Evolutionary conservation across 768 basidiomycete genomes (phyloP).

Genomic region (Royoungia palumana): DNA sequence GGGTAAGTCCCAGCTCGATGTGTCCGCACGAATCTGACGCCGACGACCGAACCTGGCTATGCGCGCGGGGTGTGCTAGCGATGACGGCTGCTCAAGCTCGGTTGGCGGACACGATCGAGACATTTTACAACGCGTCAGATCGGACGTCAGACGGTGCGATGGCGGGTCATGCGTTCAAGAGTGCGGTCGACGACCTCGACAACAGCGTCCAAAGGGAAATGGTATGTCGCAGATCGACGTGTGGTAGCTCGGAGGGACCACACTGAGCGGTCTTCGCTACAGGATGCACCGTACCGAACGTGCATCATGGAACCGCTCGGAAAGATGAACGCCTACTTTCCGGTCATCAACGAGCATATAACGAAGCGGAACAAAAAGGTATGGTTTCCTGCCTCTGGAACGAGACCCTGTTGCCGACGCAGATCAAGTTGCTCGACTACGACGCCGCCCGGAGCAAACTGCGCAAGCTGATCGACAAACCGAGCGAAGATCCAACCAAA

Average conservation of each 20-base stretch:
- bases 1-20: constrained; percentile 43
- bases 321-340: constrained; percentile 95
- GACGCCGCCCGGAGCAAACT: constrained; percentile 88
- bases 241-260: background rate
- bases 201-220: constrained; percentile 79
- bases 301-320: constrained; percentile 94
- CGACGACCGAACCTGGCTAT: no score
- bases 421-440: constrained; percentile 81
- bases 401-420: background rate
- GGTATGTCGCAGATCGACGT: constrained; percentile 44
- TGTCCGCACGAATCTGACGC: background rate
- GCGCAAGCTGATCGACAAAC: constrained; percentile 88
- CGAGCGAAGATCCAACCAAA: constrained; percentile 89
- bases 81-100: constrained; percentile 94
- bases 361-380: constrained; percentile 97
- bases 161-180: constrained; percentile 95
- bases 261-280: background rate
- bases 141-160: constrained; percentile 87
- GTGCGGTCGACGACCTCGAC: constrained; percentile 92
- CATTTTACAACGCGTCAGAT: constrained; percentile 88
- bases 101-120: constrained; percentile 89
- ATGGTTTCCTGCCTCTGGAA: background rate
- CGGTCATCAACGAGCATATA: constrained; percentile 90
- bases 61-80: constrained; percentile 41
- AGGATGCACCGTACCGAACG: constrained; percentile 94